Base-by-base conservation (phyloP, 1,284 basidiomycete genomes). In the Marasmius tenuissimus region DNA sequence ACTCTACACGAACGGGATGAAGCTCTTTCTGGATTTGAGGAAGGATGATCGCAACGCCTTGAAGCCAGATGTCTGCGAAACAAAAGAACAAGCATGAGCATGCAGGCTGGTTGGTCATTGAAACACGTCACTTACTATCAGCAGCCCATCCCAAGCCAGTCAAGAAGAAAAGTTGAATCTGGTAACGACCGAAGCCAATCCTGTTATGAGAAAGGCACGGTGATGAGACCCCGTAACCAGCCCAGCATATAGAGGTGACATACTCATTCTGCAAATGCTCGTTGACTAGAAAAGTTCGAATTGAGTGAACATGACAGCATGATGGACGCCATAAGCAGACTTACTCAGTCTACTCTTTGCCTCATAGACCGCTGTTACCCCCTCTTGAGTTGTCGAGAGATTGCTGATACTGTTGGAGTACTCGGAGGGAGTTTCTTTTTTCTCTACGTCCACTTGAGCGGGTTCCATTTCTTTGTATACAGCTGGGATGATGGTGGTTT, bases 11-110 rank as follows among this genome's bases (percentile, higher is more conserved):
- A 14, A 68, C 61, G 11, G 81, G 80, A 58, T 76, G 72, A 52
- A 82, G 69, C 62, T 85, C 83, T 61, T 77, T 71, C 35, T 78
- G 67, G 11, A 85, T 75, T 65, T 82, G 76, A 0, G 78, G 75
- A 40, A 84, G 76, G 45, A 85, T 78, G 58, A 85, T 77, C 16
- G 84, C 81, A 3, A 84, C 75, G n/a, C 76, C 82, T 69, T 85
- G 83, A 1, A 85, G 74, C 83, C 82, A 84, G 60, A 85, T 70
- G 63, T 85, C 83, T 82, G 27, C 27, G 27, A 69, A 64, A n/a
- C 63, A 67, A 45, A 20, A 18, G 59, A 54, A 56, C 18, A 58
- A 37, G 4, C 4, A 20, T 54, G 35, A 42, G 61, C 61, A 62
- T 59, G 52, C 48, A 27, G 2, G 57, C 57, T 4, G 27, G 27